Evolutionary conservation across 768 basidiomycete species (phyloP).

Genomic region (Sistotremastrum suecicum): DNA sequence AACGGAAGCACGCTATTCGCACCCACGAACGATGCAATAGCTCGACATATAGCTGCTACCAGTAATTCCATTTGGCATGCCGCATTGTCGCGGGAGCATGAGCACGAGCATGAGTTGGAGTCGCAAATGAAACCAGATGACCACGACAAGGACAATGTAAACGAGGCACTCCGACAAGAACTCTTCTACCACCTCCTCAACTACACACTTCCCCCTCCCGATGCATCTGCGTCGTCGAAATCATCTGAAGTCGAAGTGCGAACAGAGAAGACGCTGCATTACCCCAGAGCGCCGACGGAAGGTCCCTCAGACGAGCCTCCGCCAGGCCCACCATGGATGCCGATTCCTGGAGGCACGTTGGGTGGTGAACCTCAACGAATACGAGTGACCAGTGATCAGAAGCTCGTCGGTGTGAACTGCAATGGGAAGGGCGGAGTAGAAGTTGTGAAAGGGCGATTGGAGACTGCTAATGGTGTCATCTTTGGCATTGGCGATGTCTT

Average conservation of each 20-base stretch:
- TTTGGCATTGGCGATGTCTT: slow-evolving; percentile 66
- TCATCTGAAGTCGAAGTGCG: slow-evolving; percentile 26
- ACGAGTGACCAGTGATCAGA: slow-evolving; percentile 38
- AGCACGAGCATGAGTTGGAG: slow-evolving; percentile 14
- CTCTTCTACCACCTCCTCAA: slow-evolving; percentile 93
- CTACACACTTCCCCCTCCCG: slow-evolving; percentile 38
- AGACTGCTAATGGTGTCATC: slow-evolving; percentile 65
- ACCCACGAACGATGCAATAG: slow-evolving; percentile 85
- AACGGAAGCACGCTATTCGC: slow-evolving; percentile 81
- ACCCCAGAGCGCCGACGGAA: slow-evolving; percentile 43
- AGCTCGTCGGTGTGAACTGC: slow-evolving; percentile 62
- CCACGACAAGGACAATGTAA: slow-evolving; percentile 57
- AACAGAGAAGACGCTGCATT: slow-evolving; percentile 52
- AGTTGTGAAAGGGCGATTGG: slow-evolving; percentile 39
- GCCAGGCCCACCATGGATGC: slow-evolving; percentile 76
- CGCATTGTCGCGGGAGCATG: slow-evolving; percentile 9
- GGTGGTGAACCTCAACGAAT: slow-evolving; percentile 73
- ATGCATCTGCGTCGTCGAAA: too few species aligned
- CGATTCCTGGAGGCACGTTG: slow-evolving; percentile 66
- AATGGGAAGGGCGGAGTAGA: slow-evolving; percentile 61
- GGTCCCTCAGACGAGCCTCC: slow-evolving; percentile 56
- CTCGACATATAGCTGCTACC: slow-evolving; percentile 23
- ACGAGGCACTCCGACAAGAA: slow-evolving; percentile 75
- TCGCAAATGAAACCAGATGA: slow-evolving; percentile 27
- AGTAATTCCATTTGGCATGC: slow-evolving; percentile 18